These are phyloP conservation scores for Hawksworthiomyces lignivorus DNA, from an alignment of 2,329 filamentous ascomycete genomes.

Conservation along the genomic window DNA sequence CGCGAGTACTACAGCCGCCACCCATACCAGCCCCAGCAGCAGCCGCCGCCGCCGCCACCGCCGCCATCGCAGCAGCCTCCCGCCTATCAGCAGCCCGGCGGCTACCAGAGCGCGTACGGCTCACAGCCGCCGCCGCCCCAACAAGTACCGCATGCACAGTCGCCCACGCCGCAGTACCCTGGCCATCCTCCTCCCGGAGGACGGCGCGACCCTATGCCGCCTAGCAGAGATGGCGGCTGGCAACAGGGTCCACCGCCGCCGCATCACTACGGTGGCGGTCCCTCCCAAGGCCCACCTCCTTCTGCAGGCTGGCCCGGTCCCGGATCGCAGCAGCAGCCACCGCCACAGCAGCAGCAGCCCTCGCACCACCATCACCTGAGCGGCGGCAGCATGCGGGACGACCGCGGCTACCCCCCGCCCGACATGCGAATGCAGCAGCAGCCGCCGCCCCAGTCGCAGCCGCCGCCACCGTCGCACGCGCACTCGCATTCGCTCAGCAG, in stretches of 20 bases:
- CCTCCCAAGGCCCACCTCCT: constrained; percentile 2
- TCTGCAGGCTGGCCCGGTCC: constrained; percentile 2
- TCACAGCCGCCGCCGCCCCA: not conserved
- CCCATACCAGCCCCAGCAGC: constrained; percentile 25
- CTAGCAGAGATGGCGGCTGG: constrained; percentile 30
- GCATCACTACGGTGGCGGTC: constrained; percentile 9
- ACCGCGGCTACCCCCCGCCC: constrained; percentile 11
- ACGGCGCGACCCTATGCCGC: constrained; percentile 33
- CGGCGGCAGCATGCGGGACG: constrained; percentile 12
- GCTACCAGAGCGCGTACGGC: constrained; percentile 6
- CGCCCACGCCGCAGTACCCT: constrained; percentile 29
- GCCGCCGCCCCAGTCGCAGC: constrained; percentile 14
- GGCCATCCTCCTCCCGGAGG: constrained; percentile 37
- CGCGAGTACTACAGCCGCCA: constrained; percentile 43
- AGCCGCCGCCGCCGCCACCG: constrained; percentile 14
- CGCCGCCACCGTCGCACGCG: constrained; percentile 14
- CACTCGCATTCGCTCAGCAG: constrained; percentile 20
- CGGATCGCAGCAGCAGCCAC: constrained; percentile 13
- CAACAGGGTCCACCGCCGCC: constrained; percentile 15
- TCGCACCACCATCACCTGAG: constrained; percentile 18
- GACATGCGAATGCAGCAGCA: constrained; percentile 12
- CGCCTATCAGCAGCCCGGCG: constrained; percentile 15
- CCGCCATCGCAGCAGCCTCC: constrained; percentile 13
- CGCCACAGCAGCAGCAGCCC: constrained; percentile 11
- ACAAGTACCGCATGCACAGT: constrained; percentile 7